Base-by-base conservation (phyloP, 192 early-diverging fungal genomes). In the Helicostylum pulchrum region DNA sequence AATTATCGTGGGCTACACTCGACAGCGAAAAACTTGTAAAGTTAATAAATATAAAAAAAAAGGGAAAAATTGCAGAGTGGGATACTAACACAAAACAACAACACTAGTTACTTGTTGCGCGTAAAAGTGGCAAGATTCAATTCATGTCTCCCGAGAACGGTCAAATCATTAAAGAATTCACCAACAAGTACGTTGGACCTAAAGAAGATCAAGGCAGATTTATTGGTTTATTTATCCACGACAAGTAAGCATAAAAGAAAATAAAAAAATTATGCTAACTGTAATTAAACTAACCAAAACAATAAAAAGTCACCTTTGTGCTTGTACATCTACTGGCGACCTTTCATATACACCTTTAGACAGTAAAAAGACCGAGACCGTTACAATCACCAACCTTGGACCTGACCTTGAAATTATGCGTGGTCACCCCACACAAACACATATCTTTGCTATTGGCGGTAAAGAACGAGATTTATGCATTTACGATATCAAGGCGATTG, bases 381-480 rank as follows among this genome's bases (percentile, higher is more conserved):
- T 53, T 14, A 10, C 78, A 3, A 77, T 72, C 10, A 15, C 36
- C 11, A 50, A 47, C 1, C 62, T 73, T 5, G 66, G 71, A 14
- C 19, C 47, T 12, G 82, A 88, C 39, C 82, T 92, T 26, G 85
- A 77, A 56, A 70, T 83, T 19, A 85, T 94, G 81, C 83, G 85
- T 43, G 81, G 87, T 3, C 89, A 93, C 64, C 80, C 81, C 15
- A 73, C 72, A 46, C 68, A 83, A 23, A 71, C 85, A 15, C 71
- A 87, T 55, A 64, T 94, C 11, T 80, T 97, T 72, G 92, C 89
- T 0, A 88, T 88, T 6, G 94, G 90, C 36, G 95, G 95, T 14
- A 89, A 92, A 53, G 92, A 94, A 66, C 87, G 87, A 42, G 94
- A 97, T 60, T 71, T 96, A 57, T 83, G 79, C 3, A 46, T 96